Evolutionary conservation across 805 yeast species (phyloP), one percentile per base, ranked within the genome.

Genomic region (Metschnikowia bowlesiae): DNA sequence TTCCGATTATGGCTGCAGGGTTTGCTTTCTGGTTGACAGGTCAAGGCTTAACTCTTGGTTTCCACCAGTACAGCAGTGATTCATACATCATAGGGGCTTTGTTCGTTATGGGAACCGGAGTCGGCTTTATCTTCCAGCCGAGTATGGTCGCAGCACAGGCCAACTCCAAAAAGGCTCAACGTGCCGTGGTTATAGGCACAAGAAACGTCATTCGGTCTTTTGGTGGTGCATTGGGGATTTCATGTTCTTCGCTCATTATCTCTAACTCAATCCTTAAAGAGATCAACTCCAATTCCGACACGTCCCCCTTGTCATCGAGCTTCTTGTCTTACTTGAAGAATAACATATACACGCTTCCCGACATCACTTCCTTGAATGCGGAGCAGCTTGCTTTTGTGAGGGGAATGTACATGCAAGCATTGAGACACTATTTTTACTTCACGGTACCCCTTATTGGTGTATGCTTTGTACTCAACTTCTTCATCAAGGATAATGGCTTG

Each of bases 171-270:
- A 71, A 74, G 46, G 67, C 74, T 3, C 85, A 82, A 53, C 62
- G 87, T 42, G 83, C 86, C 0, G 82, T 82, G 10, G 80, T 80
- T 11, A 80, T 81, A 8, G 72, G 83, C 2, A 70, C 83, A 1
- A 69, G 87, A 60, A 81, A 81, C 56, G 80, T 80, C 26, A 56
- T 79, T 43, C 66, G 87, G 48, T 76, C 83, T 2, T 74, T 83
- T 50, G 87, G 87, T 13, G 84, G 84, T n/a, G 75, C 85, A 1
- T 65, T 80, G 29, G 86, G 87, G 0, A 66, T 81, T 35, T 84
- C 85, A 0, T 63, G 78, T 8, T 61, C 69, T 26, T 69, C 78
- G 1, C 63, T 71, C 13, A 69, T 70, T 31, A 63, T 72, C 16
- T 64, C 73, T 49, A 74, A 71, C 53, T 57, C 71, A 0, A 54